Evolutionary conservation across 768 basidiomycete genomes (phyloP), one percentile per base, ranked within the genome.

Genomic region (Mycena olivaceomarginata): DNA sequence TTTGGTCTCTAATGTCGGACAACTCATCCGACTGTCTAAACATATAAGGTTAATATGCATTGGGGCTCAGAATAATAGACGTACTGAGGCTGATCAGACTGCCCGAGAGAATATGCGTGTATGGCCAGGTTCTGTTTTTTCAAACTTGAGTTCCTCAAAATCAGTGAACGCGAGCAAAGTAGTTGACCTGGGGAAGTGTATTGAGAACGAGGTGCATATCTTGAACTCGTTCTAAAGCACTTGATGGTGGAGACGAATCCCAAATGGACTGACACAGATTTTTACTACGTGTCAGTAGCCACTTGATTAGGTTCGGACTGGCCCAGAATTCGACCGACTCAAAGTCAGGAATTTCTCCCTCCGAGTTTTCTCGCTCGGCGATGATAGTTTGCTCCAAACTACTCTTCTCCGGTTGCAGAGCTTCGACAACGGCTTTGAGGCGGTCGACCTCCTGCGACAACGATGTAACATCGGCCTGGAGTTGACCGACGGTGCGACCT

Each of bases 371-470:
- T 31, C 31, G 31, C 3, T 31, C 31, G 31, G 31, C 31, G 3
- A 31, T 31, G 31, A 31, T 31, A 5, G 67, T 48, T 56, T 76
- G 56, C 65, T 79, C 72, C 67, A 70, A 43, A 18, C 43, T 46
- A n/a, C 72, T 56, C 46, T 74, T 79, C 75, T 77, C 75, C 31
- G 65, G 16, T n/a, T 72, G 77, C 31, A 74, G 45, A 25, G 22
- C 72, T 15, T 79, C 78, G 56, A 72, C 39, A 15, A 53, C 41
- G 16, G 74, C 78, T 63, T 76, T 76, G 31, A 76, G 68, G 15
- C 75, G 75, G 56, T 76, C 75, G 41, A 71, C 57, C 41, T 79
- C 78, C 39, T 76, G 78, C 40, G 67, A 46, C 40, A 76, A 45
- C 18, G 67, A 7, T 1, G 65, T 22, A 41, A 43, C 31, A 31